Evolutionary conservation across 2,329 filamentous ascomycete genomes (phyloP), one percentile per base, ranked within the genome.

Genomic region (Camptophora hylomeconis): DNA sequence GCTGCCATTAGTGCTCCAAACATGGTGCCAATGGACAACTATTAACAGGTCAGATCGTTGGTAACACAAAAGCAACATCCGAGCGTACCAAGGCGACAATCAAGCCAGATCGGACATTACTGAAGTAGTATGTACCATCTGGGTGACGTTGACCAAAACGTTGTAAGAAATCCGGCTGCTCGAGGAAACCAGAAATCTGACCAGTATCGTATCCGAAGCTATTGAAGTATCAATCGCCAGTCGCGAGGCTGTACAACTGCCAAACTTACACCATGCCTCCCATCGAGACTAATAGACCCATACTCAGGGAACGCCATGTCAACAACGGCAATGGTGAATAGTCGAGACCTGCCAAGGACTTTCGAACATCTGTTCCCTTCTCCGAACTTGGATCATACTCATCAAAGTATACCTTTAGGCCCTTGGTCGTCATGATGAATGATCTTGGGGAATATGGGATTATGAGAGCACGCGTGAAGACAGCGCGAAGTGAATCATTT

Each of bases 241-340:
- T 15, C 2, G 7, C 9, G 11, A 7, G 11, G 14, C 7, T 5
- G 5, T 13, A 20, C 18, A 29, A 19, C 13, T 12, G 10, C 9
- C 10, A 19, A 18, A 28, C 33, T 21, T 26, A 41, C 36, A 56
- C 47, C 26, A 59, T 51, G 2, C 57, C 57, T 12, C 57, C 56
- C 53, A 60, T 59, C 2, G 56, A 60, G 13, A 58, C 52, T 5
- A 60, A 49, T n/a, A 57, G 37, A 11, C 50, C 54, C 55, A 61
- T 56, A 17, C 49, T 21, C 10, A 54, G 39, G 7, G 56, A 51
- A 11, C 50, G 48, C 32, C 49, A 32, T 9, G 56, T 61, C 16
- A 61, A 30, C 28, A 44, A 33, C 12, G 27, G 35, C 10, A 45
- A 28, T 7, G 46, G 43, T 7, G 41, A 40, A 30, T 46, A 44